phyloP scores from a whole-genome alignment of 2,329 filamentous ascomycete genomes.

The Geoglossum cookeanum region DNA sequence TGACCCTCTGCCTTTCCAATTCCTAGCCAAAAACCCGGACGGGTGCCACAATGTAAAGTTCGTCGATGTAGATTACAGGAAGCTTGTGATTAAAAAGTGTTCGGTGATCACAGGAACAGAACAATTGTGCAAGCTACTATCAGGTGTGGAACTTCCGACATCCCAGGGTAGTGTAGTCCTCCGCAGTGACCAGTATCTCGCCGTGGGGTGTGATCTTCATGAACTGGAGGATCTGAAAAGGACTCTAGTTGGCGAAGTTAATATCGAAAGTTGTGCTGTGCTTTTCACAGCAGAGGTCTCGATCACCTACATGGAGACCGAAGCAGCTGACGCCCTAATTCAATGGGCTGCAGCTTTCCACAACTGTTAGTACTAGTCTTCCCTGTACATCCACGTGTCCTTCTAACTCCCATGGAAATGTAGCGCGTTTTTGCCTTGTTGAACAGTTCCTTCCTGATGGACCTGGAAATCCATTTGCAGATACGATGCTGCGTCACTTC shows the following conservation, averaged over 20 bases:
- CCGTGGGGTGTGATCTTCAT: slow-evolving; percentile 64
- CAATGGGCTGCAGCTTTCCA: slow-evolving; percentile 55
- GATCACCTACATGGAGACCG: slow-evolving; percentile 69
- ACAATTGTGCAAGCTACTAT: slow-evolving; percentile 35
- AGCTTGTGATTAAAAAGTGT: slow-evolving; percentile 58
- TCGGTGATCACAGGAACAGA: slow-evolving; percentile 44
- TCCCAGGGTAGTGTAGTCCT: slow-evolving; percentile 32
- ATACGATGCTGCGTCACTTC: slow-evolving; percentile 72
- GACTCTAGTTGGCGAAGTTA: slow-evolving; percentile 38
- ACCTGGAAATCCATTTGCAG: slow-evolving; percentile 60
- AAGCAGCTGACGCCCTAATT: slow-evolving; percentile 54
- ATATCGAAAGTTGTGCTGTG: slow-evolving; percentile 39
- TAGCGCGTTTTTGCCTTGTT: slow-evolving; percentile 65
- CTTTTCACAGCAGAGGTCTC: slow-evolving; percentile 82
- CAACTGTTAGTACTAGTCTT: slow-evolving; percentile 32
- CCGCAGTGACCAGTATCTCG: slow-evolving; percentile 51
- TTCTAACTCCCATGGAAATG: not conserved
- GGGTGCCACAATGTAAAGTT: slow-evolving; percentile 43
- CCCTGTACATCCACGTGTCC: not conserved
- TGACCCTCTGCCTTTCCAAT: slow-evolving; percentile 75
- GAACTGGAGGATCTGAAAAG: slow-evolving; percentile 41
- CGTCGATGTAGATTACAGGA: slow-evolving; percentile 71
- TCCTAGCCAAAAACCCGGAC: slow-evolving; percentile 44
- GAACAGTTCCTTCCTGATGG: slow-evolving; percentile 66
- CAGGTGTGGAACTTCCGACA: slow-evolving; percentile 22